Percentiles rank a stretch among this genome's conserved stretches.
phyloP scores from a whole-genome alignment of 148 eudicot genomes.

The Rhododendron ferrugineum region DNA sequence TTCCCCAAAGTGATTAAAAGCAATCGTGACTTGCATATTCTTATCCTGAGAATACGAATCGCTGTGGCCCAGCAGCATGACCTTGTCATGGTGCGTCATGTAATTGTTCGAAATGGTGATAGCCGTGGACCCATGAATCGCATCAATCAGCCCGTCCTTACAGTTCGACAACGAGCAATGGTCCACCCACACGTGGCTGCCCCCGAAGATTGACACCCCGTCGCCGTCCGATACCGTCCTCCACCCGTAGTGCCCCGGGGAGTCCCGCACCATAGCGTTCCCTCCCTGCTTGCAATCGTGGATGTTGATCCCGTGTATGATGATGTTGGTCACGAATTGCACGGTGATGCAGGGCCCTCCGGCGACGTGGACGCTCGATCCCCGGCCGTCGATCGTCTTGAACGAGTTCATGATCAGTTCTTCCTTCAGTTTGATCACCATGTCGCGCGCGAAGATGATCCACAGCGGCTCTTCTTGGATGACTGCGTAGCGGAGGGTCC shows the following conservation, averaged over 20 bases:
- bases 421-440: conserved; percentile 53
- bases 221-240: conserved; percentile 77
- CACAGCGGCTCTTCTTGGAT: conserved; percentile 68
- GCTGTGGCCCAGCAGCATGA: conserved; percentile 73
- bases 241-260: conserved; percentile 62
- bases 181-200: conserved; percentile 75
- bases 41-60: conserved; percentile 48
- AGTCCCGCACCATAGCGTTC: conserved; percentile 56
- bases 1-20: conserved; percentile 81
- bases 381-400: conserved; percentile 82
- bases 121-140: conserved; percentile 60
- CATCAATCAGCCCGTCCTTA: conserved; percentile 63
- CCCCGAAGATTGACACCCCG: conserved; percentile 64
- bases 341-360: conserved; percentile 73
- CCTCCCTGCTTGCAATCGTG: conserved; percentile 73
- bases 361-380: conserved; percentile 68
- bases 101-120: conserved; percentile 73
- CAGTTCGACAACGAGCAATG: conserved; percentile 73
- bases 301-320: conserved; percentile 61
- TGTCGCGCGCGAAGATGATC: conserved; percentile 66
- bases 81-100: conserved; percentile 79
- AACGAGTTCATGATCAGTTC: conserved; percentile 72
- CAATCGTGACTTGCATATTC: conserved; percentile 75
- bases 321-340: conserved; percentile 57
- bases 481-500: conserved; percentile 63